Evolutionary conservation across 164 flowering plant species (phyloP).

Genomic region (Magnolia officinalis): DNA sequence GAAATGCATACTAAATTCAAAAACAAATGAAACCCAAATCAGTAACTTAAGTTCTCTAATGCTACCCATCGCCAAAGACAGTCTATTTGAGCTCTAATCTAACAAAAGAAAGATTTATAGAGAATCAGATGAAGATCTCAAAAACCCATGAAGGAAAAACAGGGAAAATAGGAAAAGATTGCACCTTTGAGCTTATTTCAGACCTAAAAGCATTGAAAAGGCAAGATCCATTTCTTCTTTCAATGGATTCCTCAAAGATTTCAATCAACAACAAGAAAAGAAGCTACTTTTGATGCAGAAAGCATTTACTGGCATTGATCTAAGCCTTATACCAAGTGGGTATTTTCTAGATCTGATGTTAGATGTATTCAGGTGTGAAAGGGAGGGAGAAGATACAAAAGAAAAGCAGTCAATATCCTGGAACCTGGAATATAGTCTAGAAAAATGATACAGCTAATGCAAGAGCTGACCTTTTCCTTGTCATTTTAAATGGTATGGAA

Average conservation of each 20-base stretch:
- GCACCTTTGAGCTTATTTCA: slow-evolving; percentile 9
- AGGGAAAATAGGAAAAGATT: neutral
- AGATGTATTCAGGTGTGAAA: neutral
- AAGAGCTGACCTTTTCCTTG: slow-evolving; percentile 7
- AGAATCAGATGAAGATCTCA: neutral
- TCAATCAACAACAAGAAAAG: neutral
- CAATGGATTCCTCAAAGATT: neutral
- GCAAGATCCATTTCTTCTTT: slow-evolving; percentile 2
- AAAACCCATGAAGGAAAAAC: slow-evolving; percentile 6
- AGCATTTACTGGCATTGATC: neutral
- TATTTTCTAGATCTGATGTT: neutral
- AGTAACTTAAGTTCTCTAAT: slow-evolving; percentile 16
- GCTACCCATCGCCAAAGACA: slow-evolving; percentile 32
- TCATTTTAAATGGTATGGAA: no score
- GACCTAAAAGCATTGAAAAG: neutral
- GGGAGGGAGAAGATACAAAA: neutral
- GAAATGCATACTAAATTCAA: slow-evolving; percentile 22
- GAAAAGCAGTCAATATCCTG: neutral
- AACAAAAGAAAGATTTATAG: neutral
- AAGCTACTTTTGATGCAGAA: neutral
- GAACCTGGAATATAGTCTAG: neutral
- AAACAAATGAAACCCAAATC: slow-evolving; percentile 30
- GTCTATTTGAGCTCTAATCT: neutral
- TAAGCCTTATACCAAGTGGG: neutral
- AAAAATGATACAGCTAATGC: neutral